phyloP scores from a whole-genome alignment of 441 rosid species.

The Daphne laureola region DNA sequence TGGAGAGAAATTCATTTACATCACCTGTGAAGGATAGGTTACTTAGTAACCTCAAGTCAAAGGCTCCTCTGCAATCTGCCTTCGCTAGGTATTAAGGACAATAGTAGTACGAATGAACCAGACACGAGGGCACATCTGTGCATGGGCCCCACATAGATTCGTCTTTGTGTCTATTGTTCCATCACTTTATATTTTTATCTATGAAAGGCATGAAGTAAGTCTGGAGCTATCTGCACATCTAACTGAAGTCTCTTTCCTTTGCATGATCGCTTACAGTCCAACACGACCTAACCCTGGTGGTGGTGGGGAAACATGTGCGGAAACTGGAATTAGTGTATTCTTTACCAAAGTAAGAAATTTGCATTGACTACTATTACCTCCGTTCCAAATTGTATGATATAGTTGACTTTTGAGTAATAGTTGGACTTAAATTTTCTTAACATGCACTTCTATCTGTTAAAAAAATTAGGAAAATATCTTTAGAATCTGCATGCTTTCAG shows the following conservation, averaged over 20 bases:
- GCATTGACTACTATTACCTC: too few relatives aligned
- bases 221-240: conserved; percentile 5
- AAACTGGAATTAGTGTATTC: conserved; percentile 87
- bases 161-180: too few relatives aligned
- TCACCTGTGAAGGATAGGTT: conserved; percentile 95
- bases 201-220: conserved; percentile 3
- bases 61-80: conserved; percentile 93
- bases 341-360: conserved; percentile 59
- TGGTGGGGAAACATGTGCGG: conserved; percentile 99
- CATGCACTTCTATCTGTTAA: too few relatives aligned
- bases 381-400: too few relatives aligned
- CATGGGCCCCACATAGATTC: too few relatives aligned
- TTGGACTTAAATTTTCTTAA: too few relatives aligned
- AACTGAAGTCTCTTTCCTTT: conserved; percentile 11
- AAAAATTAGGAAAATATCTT: too few relatives aligned
- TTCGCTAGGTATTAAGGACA: conserved; percentile 74
- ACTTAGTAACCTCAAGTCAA: conserved; percentile 60
- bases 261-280: conserved; percentile 51
- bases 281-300: conserved; percentile 94
- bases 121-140: too few relatives aligned
- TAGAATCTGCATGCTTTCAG: too few relatives aligned
- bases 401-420: too few relatives aligned
- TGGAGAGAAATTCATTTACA: conserved; percentile 83
- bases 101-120: not conserved
- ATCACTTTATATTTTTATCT: too few relatives aligned